phyloP scores from a whole-genome alignment of 2,329 filamentous ascomycete species.

The Paracoccidioides brasiliensis region DNA sequence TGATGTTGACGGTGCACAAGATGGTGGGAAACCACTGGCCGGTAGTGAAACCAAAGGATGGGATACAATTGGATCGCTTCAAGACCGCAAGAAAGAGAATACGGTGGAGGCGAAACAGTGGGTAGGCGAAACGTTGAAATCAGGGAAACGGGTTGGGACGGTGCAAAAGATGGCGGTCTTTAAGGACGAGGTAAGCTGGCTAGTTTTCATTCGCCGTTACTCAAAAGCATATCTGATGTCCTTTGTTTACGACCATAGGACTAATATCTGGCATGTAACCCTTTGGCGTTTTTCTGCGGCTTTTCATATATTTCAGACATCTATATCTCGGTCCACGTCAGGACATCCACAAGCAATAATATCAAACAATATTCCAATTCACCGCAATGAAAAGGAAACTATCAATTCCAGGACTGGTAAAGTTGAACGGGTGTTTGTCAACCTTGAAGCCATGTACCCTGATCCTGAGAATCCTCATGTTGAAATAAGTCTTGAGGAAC shows the following conservation, averaged over 20 bases:
- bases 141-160: conserved; percentile 65
- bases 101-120: conserved; percentile 72
- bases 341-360: conserved; percentile 25
- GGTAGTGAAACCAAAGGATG: conserved; percentile 57
- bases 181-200: conserved; percentile 80
- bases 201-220: conserved; percentile 21
- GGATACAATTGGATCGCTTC: conserved; percentile 79
- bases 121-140: conserved; percentile 82
- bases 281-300: conserved; percentile 26
- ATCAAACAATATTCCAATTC: conserved; percentile 43
- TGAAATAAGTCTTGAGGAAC: conserved; percentile 83
- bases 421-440: conserved; percentile 74
- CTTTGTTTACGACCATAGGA: conserved; percentile 85
- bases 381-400: conserved; percentile 62
- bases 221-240: conserved; percentile 27
- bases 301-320: conserved; percentile 36
- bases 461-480: conserved; percentile 55
- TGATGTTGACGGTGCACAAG: conserved; percentile 48
- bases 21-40: conserved; percentile 43
- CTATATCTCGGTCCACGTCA: conserved; percentile 29
- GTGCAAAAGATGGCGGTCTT: conserved; percentile 81
- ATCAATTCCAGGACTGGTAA: conserved; percentile 72
- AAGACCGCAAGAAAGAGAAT: conserved; percentile 91
- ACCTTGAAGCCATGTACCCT: conserved; percentile 75
- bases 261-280: conserved; percentile 56